Percentiles rank a stretch among this genome's conserved stretches.
Conservation (phyloP, 148 eudicot species). For the Cornus suecica region DNA sequence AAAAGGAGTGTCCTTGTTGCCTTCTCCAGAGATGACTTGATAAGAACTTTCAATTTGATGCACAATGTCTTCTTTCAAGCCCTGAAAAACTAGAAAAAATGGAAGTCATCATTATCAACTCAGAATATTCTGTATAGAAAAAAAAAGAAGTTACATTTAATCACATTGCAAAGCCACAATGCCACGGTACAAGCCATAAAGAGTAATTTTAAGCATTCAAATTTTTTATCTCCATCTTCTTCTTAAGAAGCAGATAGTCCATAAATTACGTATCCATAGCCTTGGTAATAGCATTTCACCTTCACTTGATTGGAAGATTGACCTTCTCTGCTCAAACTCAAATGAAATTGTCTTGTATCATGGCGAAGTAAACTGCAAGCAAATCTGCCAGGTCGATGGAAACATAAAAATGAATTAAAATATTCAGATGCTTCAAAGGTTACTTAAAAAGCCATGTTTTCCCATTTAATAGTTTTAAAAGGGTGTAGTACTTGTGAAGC, state of each 20-base stretch:
- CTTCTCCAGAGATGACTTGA: constrained; percentile 21
- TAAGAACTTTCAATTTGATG: constrained; percentile 27
- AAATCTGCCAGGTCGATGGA: constrained; percentile 21
- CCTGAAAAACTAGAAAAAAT: constrained; percentile 42
- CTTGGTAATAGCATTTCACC: constrained; percentile 25
- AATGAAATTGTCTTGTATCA: constrained; percentile 38
- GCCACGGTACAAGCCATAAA: neutral
- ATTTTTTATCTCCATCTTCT: neutral
- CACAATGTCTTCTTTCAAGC: constrained; percentile 30
- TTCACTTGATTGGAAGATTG: constrained; percentile 18
- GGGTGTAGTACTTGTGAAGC: neutral
- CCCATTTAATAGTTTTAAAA: neutral
- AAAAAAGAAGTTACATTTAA: neutral
- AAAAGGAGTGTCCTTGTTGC: constrained; percentile 30
- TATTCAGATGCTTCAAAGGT: neutral
- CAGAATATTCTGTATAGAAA: neutral
- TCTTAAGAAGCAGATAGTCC: neutral
- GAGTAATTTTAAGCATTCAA: neutral
- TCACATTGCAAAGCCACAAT: neutral
- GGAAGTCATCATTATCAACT: constrained; percentile 4
- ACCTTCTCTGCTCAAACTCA: constrained; percentile 29
- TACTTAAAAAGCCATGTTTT: neutral
- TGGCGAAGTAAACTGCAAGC: constrained; percentile 48
- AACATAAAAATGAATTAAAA: neutral
- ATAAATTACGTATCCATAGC: neutral